Percentiles rank a stretch among this genome's conserved stretches.
phyloP scores from a whole-genome alignment of 768 basidiomycete species.

The Leccinum incarnatum region DNA sequence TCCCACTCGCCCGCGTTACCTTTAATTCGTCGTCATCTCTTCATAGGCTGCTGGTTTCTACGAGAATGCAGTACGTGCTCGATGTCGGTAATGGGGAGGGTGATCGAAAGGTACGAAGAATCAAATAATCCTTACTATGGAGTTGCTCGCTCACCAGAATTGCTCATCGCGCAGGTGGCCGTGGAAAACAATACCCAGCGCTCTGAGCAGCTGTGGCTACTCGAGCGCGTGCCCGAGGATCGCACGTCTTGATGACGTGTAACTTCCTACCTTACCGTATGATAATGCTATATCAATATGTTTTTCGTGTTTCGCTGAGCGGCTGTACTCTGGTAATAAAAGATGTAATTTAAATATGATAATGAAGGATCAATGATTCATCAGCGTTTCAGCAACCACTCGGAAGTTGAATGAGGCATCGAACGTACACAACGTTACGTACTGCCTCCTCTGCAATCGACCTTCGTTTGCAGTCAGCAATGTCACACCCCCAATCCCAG shows the following conservation, averaged over 20 bases:
- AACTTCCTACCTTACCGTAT: no score
- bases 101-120: background rate
- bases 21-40: background rate
- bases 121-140: background rate
- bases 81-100: background rate
- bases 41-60: background rate
- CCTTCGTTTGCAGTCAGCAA: no score
- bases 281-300: background rate
- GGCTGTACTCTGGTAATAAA: no score
- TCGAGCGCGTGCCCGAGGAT: background rate
- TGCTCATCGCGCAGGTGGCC: background rate
- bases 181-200: background rate
- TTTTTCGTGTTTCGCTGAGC: background rate
- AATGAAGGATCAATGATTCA: no score
- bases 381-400: no score
- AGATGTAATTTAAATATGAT: no score
- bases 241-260: background rate
- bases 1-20: background rate
- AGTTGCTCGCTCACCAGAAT: background rate
- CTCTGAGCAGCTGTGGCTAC: conserved; percentile 5
- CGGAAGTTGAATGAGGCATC: no score
- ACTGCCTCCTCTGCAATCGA: no score
- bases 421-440: no score
- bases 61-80: background rate
- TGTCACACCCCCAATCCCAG: no score